Evolutionary conservation across 345 rosid species (phyloP).

Genomic region (Anastatica hierochuntica): DNA sequence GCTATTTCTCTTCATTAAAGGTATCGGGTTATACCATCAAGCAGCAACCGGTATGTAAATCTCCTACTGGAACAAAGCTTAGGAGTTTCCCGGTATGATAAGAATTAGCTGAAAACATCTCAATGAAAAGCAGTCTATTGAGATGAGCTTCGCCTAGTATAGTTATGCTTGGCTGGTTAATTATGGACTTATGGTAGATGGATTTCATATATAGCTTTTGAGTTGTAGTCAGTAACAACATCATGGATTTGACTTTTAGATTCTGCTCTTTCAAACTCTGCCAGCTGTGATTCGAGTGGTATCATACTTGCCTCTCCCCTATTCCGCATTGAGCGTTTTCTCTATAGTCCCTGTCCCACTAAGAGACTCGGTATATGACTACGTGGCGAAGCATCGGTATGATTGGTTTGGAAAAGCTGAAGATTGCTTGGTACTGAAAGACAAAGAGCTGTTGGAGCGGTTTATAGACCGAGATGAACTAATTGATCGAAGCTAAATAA

Average conservation of each 20-base stretch:
- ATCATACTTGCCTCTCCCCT: conserved; percentile 70
- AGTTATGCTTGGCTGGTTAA: background rate
- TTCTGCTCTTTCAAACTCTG: conserved; percentile 2
- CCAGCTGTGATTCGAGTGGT: conserved; percentile 78
- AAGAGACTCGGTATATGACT: conserved; percentile 69
- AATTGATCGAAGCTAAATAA: conserved; percentile 25
- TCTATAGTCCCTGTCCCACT: conserved; percentile 53
- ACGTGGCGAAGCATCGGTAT: conserved; percentile 60
- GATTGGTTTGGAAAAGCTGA: conserved; percentile 71
- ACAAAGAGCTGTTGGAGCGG: conserved; percentile 58
- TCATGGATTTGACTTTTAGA: background rate
- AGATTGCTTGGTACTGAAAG: conserved; percentile 60
- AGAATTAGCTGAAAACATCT: too few relatives aligned
- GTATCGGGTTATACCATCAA: conserved; percentile 62
- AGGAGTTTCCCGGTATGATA: background rate
- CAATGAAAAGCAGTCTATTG: background rate
- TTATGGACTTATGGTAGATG: background rate
- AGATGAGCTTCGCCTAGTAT: background rate
- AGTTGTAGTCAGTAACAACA: background rate
- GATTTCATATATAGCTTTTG: too few relatives aligned
- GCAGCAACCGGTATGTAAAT: conserved; percentile 67
- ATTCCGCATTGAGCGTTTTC: conserved; percentile 53
- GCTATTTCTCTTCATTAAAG: conserved; percentile 77
- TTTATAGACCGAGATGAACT: conserved; percentile 77
- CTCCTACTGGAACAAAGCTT: background rate